These are phyloP conservation scores for Globisporangium iwayamae DNA, from an alignment of 352 stramenopile species.

Conservation along the genomic window DNA sequence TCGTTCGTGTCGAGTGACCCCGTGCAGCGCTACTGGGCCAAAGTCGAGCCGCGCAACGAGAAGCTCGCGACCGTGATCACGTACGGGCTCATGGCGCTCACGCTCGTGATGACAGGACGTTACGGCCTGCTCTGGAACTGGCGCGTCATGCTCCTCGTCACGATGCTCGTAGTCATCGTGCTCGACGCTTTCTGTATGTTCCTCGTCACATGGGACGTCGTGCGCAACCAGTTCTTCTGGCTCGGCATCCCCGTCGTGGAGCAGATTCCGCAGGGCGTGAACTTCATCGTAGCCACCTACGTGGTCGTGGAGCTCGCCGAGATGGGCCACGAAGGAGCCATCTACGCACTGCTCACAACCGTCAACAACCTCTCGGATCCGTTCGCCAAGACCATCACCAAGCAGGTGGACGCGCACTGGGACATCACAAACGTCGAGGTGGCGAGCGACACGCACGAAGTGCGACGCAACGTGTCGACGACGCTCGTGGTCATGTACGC, in stretches of 20 bases:
- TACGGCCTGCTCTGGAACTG: constrained; percentile 52
- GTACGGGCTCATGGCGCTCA: constrained; percentile 24
- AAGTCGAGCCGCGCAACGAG: constrained; percentile 31
- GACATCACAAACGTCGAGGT: constrained; percentile 35
- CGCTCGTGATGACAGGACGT: constrained; percentile 34
- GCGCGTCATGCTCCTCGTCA: constrained; percentile 35
- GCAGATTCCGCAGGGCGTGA: constrained; percentile 41
- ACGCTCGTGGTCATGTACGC: constrained; percentile 44
- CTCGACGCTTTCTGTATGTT: constrained; percentile 39
- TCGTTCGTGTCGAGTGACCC: constrained; percentile 31
- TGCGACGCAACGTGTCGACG: constrained; percentile 31
- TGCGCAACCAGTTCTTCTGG: constrained; percentile 65
- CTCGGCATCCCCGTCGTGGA: constrained; percentile 45
- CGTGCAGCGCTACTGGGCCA: constrained; percentile 33
- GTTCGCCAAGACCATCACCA: constrained; percentile 40
- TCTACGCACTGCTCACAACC: constrained; percentile 58
- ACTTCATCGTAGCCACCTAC: constrained; percentile 54
- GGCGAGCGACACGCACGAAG: constrained; percentile 26
- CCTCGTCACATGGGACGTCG: constrained; percentile 42
- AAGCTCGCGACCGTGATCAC: constrained; percentile 27
- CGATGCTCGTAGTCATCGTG: constrained; percentile 29
- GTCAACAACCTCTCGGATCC: constrained; percentile 40
- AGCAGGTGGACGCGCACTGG: constrained; percentile 35
- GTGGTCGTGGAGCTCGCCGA: constrained; percentile 59
- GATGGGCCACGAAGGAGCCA: constrained; percentile 44